These are phyloP conservation scores for Jatropha multifida DNA, from an alignment of 441 rosid genomes.

Conservation along the genomic window DNA sequence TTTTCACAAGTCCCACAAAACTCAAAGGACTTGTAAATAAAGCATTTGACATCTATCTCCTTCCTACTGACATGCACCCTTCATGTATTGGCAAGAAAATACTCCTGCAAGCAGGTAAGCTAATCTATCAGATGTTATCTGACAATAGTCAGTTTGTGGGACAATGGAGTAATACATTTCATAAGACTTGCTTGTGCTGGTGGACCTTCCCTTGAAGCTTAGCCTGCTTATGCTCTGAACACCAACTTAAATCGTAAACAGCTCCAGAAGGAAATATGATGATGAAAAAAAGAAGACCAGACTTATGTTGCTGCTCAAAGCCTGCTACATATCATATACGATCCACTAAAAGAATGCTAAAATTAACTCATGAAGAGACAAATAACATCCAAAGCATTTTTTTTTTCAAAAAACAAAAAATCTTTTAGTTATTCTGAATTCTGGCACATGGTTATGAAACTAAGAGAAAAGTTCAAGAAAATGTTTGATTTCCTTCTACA, in stretches of 20 bases:
- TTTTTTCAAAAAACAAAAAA: too few relatives aligned
- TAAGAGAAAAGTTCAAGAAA: too few relatives aligned
- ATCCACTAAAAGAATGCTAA: too few relatives aligned
- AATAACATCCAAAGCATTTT: too few relatives aligned
- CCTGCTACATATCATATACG: too few relatives aligned
- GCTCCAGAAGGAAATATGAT: background rate
- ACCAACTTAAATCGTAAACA: background rate
- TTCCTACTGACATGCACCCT: background rate
- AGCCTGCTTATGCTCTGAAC: background rate
- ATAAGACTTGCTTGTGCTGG: background rate
- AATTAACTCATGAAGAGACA: too few relatives aligned
- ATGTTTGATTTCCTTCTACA: too few relatives aligned
- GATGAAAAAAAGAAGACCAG: background rate
- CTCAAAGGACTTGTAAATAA: background rate
- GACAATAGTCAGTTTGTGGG: background rate
- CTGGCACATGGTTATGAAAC: too few relatives aligned
- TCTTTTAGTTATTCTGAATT: too few relatives aligned
- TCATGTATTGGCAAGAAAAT: background rate
- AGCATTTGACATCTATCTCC: background rate
- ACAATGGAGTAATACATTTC: background rate
- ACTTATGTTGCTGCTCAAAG: background rate
- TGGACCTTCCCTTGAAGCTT: background rate
- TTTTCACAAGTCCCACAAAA: background rate
- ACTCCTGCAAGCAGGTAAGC: constrained; percentile 2
- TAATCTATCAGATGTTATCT: background rate